Evolutionary conservation across 2,329 filamentous ascomycete genomes (phyloP), one percentile per base, ranked within the genome.

Genomic region (Pseudohalonectria lignicola): DNA sequence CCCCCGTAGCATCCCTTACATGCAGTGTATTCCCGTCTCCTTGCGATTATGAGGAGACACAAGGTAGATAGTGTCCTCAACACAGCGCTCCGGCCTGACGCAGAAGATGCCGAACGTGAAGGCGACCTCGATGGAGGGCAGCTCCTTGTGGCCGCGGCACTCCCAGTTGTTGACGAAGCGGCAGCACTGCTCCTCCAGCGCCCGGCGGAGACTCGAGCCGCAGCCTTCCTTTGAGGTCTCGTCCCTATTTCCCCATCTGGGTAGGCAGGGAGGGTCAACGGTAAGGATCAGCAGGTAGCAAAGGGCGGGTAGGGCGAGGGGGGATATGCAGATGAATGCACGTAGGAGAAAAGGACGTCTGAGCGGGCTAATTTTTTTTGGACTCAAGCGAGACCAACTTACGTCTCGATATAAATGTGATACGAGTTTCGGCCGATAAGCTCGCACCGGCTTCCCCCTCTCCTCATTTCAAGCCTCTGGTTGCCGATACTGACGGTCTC

Each of bases 201-300:
- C 26, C 16, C 31, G 71, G 48, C 66, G 67, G 58, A 82, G 15
- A 8, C 9, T 15, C 15, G 29, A 31, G 12, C 29, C 12, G 15
- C 29, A 31, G 4, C 29, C 15, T 16, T 18, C 3, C 12, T 12
- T 26, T 8, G 23, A 26, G 8, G 23, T 8, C 23, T 26, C 23
- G 23, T 32, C 31, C 5, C 11, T 32, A 12, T 11, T 4, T 11
- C 31, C 31, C 31, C 31, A 32, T 11, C 31, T 32, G 31, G 23
- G 7, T 26, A 26, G 23, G 12, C 7, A 12, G 12, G 12, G 8
- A 8, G 23, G 8, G 8, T 26, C 12, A 12, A 7, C 23, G 7
- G 7, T 12, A 26, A 26, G 7, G 7, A 7, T 26, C 23, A 12
- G 23, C 8, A 8, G 23, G 12, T 8, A 26, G 12, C 7, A 26